Evolutionary conservation across 176 grass and related monocot genomes (phyloP).

Genomic region (Hordeum marinum): DNA sequence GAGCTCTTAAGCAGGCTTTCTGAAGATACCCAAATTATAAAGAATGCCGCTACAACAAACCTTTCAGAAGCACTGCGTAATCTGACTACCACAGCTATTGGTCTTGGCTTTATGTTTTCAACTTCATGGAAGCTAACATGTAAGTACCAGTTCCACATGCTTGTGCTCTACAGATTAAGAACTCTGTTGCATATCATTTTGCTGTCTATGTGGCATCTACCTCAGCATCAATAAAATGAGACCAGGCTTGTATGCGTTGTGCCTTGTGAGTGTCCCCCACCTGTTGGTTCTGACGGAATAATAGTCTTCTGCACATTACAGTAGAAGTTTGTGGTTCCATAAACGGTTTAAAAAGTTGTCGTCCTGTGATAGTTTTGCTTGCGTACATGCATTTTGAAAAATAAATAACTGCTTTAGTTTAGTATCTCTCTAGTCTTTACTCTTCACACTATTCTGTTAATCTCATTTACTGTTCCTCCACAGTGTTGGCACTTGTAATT

Average conservation of each 20-base stretch:
- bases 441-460: neutral
- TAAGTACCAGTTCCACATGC: conserved; percentile 43
- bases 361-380: neutral
- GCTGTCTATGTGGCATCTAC: neutral
- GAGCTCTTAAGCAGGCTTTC: conserved; percentile 96
- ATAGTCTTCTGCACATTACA: neutral
- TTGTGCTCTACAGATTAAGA: conserved; percentile 8
- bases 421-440: neutral
- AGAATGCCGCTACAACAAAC: conserved; percentile 98
- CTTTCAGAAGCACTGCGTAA: conserved; percentile 92
- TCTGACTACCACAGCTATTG: conserved; percentile 78
- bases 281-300: neutral
- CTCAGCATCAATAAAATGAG: neutral
- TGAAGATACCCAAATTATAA: conserved; percentile 99
- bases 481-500: conserved; percentile 85
- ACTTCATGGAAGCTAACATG: conserved; percentile 97
- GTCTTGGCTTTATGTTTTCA: conserved; percentile 93
- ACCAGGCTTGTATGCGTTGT: neutral
- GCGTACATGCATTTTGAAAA: neutral
- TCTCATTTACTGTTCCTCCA: conserved; percentile 18
- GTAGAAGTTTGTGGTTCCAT: neutral
- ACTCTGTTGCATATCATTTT: conserved; percentile 1
- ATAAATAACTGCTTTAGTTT: neutral
- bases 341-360: neutral
- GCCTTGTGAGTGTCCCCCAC: neutral